phyloP scores from a whole-genome alignment of 768 basidiomycete species.

The Hygrocybe punicea region DNA sequence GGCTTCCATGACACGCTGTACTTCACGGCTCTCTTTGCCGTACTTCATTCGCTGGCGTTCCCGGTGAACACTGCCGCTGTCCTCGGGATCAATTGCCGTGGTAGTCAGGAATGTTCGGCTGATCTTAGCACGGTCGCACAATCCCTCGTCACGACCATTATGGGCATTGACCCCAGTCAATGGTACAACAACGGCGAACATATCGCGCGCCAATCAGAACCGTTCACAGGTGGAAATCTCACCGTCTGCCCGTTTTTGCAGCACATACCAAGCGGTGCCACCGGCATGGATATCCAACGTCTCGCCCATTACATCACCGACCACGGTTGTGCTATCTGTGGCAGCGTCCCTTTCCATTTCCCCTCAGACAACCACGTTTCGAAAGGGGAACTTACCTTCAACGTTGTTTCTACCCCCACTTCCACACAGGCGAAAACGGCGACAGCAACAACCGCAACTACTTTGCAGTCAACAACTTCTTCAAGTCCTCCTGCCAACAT shows the following conservation, averaged over 20 bases:
- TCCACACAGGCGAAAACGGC: neutral
- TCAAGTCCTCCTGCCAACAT: no score
- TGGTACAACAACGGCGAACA: neutral
- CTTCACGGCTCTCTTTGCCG: slow-evolving; percentile 6
- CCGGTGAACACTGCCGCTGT: neutral
- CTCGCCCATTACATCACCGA: no score
- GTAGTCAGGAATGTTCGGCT: neutral
- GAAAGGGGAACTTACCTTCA: slow-evolving; percentile 3
- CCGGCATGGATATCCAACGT: slow-evolving; percentile 1
- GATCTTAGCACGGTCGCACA: neutral
- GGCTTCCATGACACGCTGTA: slow-evolving; percentile 3
- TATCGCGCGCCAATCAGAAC: neutral
- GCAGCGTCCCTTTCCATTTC: no score
- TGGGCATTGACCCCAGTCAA: no score
- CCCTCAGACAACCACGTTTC: no score
- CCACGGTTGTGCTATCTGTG: no score
- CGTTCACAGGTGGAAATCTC: no score
- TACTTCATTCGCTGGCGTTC: slow-evolving; percentile 6
- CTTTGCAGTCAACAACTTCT: no score
- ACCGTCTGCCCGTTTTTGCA: slow-evolving; percentile 3
- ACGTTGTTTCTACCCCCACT: neutral
- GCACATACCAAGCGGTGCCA: neutral
- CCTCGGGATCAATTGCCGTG: slow-evolving; percentile 6
- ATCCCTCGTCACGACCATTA: neutral
- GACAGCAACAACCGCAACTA: neutral